Evolutionary conservation across 495 filamentous ascomycete species (phyloP), one percentile per base, ranked within the genome.

Genomic region (Lasiosphaeris hirsuta): DNA sequence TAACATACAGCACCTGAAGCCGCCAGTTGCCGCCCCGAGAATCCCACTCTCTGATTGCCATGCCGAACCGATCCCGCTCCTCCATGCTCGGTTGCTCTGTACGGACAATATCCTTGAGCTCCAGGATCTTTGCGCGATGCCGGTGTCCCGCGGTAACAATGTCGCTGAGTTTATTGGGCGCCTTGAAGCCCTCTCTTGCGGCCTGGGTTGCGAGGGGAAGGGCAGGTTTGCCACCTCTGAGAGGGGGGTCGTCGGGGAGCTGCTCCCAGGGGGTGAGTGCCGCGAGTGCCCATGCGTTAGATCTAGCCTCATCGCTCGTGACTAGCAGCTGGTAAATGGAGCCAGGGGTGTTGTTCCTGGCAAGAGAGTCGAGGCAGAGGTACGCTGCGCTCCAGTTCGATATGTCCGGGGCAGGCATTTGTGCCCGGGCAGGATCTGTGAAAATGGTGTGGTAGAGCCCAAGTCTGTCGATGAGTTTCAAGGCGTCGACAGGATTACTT

Each of bases 401-500:
- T 1, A 71, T 69, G 33, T 74, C 63, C 0, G 78, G 78, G 15
- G 45, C 48, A 2, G 70, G 66, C 44, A 76, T 65, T 19, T 72
- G 54, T 7, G 56, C 30, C 3, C 75, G 67, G 1, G 69, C 75
- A 10, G 87, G 84, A 54, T 89, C 82, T 2, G 85, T 86, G 66
- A 97, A 97, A 52, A 97, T 87, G 0, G 86, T 86, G 38, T 84
- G 74, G 68, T 95, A 96, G 5, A 97, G 81, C 10, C 77, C 78
- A 13, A 96, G 81, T 11, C 78, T 68, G 69, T 95, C 79, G 40
- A 97, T 86, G 39, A 90, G 75, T n/a, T 80, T 70, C 36, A 98
- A 74, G 3, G 90, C 81, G 30, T 67, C 71, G 44, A 76, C 79
- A 43, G 94, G 90, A 63, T 89, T 78, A 33, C 86, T 84, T 3